A percentile compares a stretch with the other conserved stretches of the same genome.
These are phyloP conservation scores for Clarireedia homoeocarpa DNA, from an alignment of 2,329 filamentous ascomycete genomes.

Conservation along the genomic window DNA sequence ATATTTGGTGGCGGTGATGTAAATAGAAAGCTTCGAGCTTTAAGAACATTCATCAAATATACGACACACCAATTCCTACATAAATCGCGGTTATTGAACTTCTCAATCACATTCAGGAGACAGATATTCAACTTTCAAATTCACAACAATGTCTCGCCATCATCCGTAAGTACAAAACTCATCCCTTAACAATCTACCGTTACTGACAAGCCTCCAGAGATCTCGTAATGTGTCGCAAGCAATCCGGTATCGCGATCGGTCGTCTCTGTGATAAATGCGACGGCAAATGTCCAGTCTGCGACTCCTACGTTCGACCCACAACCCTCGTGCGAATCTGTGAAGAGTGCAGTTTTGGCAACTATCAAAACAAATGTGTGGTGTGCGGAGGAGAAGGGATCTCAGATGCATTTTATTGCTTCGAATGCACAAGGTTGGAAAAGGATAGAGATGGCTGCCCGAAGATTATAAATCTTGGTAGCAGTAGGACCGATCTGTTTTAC, in stretches of 20 bases:
- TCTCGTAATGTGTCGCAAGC: constrained; percentile 99
- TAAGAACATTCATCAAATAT: background rate
- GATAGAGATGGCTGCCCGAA: constrained; percentile 96
- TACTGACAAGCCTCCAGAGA: constrained; percentile 47
- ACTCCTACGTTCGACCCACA: constrained; percentile 96
- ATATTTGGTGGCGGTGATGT: constrained; percentile 10
- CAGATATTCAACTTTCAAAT: background rate
- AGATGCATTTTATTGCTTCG: constrained; percentile 98
- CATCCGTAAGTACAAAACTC: constrained; percentile 56
- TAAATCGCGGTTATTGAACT: background rate
- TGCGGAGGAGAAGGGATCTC: constrained; percentile 97
- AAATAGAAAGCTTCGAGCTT: constrained; percentile 1
- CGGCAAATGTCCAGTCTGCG: constrained; percentile 98
- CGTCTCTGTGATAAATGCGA: constrained; percentile 99
- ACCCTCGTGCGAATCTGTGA: constrained; percentile 98
- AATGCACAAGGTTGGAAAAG: constrained; percentile 94
- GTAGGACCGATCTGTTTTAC: constrained; percentile 72
- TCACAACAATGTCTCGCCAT: constrained; percentile 28
- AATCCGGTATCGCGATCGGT: constrained; percentile 93
- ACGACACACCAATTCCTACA: background rate
- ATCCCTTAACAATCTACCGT: constrained; percentile 1
- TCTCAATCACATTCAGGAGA: background rate
- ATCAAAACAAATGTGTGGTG: constrained; percentile 99
- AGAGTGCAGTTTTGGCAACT: constrained; percentile 99
- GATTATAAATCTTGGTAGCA: constrained; percentile 97